Percentiles rank a stretch among this genome's conserved stretches.
phyloP scores from a whole-genome alignment of 192 early-diverging fungal genomes.

The Gamsiella multidivaricata region DNA sequence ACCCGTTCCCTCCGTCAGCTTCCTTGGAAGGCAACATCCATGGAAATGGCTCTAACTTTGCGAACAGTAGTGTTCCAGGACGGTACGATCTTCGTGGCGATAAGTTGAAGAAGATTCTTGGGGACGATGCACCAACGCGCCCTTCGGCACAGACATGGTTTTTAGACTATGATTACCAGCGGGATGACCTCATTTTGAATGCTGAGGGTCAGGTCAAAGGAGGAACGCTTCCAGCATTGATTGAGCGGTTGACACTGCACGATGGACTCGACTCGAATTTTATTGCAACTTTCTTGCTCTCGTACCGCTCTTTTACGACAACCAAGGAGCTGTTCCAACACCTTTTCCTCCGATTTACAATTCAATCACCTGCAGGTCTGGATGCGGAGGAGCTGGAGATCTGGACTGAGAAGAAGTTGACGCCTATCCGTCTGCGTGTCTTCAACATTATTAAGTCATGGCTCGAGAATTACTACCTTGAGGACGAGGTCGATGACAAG shows the following conservation, averaged over 20 bases:
- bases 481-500: slow-evolving; percentile 72
- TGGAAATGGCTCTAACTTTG: neutral
- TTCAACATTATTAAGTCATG: slow-evolving; percentile 94
- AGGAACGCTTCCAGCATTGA: slow-evolving; percentile 73
- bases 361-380: slow-evolving; percentile 76
- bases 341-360: slow-evolving; percentile 80
- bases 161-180: slow-evolving; percentile 65
- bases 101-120: slow-evolving; percentile 68
- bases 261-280: slow-evolving; percentile 81
- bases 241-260: slow-evolving; percentile 80
- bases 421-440: slow-evolving; percentile 88
- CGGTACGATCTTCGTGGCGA: slow-evolving; percentile 40
- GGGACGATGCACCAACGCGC: slow-evolving; percentile 60
- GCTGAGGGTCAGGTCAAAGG: slow-evolving; percentile 79
- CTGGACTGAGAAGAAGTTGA: slow-evolving; percentile 90
- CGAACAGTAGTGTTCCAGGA: slow-evolving; percentile 33
- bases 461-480: slow-evolving; percentile 87
- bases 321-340: slow-evolving; percentile 82
- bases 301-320: slow-evolving; percentile 90
- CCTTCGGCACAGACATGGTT: slow-evolving; percentile 58
- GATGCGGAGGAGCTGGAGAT: slow-evolving; percentile 71
- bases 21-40: neutral
- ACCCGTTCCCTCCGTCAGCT: slow-evolving; percentile 5
- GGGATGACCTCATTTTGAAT: slow-evolving; percentile 70
- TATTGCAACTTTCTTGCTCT: slow-evolving; percentile 86